Conservation (phyloP, 1,284 basidiomycete species). For the Mycena sp. region DNA sequence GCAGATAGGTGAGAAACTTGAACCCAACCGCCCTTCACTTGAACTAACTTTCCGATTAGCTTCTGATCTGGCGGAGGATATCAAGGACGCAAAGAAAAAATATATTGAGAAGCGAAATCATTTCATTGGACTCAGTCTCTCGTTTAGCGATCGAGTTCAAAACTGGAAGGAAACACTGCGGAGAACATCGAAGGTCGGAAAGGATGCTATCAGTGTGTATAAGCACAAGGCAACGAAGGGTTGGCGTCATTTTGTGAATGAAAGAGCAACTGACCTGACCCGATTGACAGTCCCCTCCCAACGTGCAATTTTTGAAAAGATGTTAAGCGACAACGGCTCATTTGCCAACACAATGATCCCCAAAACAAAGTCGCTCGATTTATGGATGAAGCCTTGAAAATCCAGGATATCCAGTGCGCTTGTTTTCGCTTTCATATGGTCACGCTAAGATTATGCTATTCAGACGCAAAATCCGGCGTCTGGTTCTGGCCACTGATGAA, state of each 20-base stretch:
- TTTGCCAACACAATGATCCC: slow-evolving; percentile 1
- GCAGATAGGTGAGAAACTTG: slow-evolving; percentile 13
- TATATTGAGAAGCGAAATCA: slow-evolving; percentile 6
- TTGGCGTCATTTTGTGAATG: not conserved
- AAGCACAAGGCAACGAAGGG: slow-evolving; percentile 12
- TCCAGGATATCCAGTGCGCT: slow-evolving; percentile 2
- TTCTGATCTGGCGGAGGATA: not conserved
- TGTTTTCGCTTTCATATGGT: not conserved
- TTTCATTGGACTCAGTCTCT: slow-evolving; percentile 2
- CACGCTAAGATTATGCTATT: not conserved
- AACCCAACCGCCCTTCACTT: not conserved
- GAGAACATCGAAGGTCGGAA: not conserved
- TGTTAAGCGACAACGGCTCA: not conserved
- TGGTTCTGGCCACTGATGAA: too few relatives aligned
- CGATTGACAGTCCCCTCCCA: slow-evolving; percentile 7
- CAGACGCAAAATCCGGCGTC: not conserved
- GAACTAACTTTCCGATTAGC: not conserved
- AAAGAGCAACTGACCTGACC: not conserved
- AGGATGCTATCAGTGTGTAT: slow-evolving; percentile 6
- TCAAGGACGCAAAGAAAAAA: not conserved
- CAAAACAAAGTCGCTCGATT: not conserved
- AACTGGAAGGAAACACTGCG: not conserved
- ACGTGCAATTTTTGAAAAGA: slow-evolving; percentile 1
- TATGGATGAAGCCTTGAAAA: slow-evolving; percentile 1
- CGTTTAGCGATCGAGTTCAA: not conserved